Base-by-base conservation (phyloP, 331 rosid genomes). In the Malus hybrid region DNA sequence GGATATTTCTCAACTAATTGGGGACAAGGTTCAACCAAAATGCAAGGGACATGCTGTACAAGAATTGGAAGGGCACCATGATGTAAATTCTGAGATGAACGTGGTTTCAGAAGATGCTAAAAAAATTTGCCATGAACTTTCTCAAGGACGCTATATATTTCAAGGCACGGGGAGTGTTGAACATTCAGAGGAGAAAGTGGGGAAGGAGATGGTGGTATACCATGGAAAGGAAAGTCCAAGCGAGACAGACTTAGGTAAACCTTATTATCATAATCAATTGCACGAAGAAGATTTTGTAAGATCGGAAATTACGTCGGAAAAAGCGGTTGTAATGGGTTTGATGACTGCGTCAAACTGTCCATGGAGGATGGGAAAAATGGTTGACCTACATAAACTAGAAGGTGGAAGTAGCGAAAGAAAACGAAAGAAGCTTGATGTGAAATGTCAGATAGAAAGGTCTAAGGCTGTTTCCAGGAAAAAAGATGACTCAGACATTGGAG, bases 291-390 rank as follows among this genome's bases (percentile, higher is more conserved):
- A 10, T 44, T 44, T 44, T 44, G 6, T 3, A 44, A 44, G 50
- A 44, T 44, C 6, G 15, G 50, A 44, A 44, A 65, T 61, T 84
- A 36, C 81, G 77, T 75, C 78, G 30, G 78, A 58, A 66, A 79
- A 86, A 80, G 73, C 80, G 62, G 42, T 77, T 57, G 92, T 89
- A 67, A 81, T 36, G 70, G 96, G 87, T 70, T 69, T 91, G 89
- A 88, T 81, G 91, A 75, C 92, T 69, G 53, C 83, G 50, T 83
- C 97, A 24, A 82, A 78, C 67, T 90, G 86, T 85, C 87, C 92
- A 64, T 81, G 84, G 92, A 84, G 82, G 66, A 78, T 81, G 42
- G 84, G 77, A 28, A 84, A 76, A 71, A 77, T 11, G 58, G 71
- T 75, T 56, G 12, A 61, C 82, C 81, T 79, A 48, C 64, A 36